Evolutionary conservation across 495 filamentous ascomycete species (phyloP).

Genomic region (Neurospora sp.): DNA sequence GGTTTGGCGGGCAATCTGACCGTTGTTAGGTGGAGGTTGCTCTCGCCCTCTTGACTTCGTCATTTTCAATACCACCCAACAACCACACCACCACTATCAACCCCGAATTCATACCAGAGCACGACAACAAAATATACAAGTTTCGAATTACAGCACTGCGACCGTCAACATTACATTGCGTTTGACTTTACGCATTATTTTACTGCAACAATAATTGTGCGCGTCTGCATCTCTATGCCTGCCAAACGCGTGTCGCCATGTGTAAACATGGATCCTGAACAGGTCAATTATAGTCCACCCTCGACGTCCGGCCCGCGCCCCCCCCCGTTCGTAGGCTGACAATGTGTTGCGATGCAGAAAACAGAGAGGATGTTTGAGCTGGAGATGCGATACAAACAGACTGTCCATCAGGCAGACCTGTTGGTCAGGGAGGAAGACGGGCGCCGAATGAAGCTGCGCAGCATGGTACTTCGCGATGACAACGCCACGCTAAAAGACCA

Average conservation of each 20-base stretch:
- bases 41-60: not conserved
- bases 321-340: slow-evolving; percentile 3
- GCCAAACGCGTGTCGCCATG: slow-evolving; percentile 24
- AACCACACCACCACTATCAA: not conserved
- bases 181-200: not conserved
- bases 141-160: not conserved
- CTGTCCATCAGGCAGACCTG: slow-evolving; percentile 44
- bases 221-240: slow-evolving; percentile 15
- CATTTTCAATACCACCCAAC: not conserved
- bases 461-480: slow-evolving; percentile 61
- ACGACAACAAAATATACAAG: not conserved
- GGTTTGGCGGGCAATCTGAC: not conserved
- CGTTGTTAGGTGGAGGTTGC: not conserved
- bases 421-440: slow-evolving; percentile 58
- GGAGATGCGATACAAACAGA: slow-evolving; percentile 58
- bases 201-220: not conserved
- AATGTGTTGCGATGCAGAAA: slow-evolving; percentile 13
- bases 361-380: slow-evolving; percentile 33
- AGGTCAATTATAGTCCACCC: slow-evolving; percentile 17
- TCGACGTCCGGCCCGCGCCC: not conserved
- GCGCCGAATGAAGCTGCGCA: slow-evolving; percentile 53
- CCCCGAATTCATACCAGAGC: not conserved
- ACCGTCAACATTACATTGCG: not conserved
- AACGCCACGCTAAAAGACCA: slow-evolving; percentile 34
- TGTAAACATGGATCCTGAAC: slow-evolving; percentile 32